phyloP scores from a whole-genome alignment of 2,329 filamentous ascomycete genomes.

The Phaeoacremonium minimum region DNA sequence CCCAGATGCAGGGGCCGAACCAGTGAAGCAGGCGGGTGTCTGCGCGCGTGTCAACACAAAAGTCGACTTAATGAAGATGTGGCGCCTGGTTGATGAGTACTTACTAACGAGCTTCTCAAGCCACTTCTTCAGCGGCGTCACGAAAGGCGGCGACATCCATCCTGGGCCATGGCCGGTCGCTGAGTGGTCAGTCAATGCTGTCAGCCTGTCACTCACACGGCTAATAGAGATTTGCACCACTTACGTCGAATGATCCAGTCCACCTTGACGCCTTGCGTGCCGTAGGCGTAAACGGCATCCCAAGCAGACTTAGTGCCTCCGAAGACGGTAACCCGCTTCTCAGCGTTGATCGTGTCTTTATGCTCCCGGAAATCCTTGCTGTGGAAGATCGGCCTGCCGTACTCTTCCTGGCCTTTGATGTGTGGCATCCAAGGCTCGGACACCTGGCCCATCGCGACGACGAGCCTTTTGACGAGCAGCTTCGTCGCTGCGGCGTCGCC shows the following conservation, averaged over 20 bases:
- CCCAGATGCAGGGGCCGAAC: conserved; percentile 74
- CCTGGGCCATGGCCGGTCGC: conserved; percentile 57
- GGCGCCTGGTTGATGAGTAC: no score
- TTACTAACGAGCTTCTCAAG: conserved; percentile 61
- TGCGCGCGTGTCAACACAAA: conserved; percentile 1
- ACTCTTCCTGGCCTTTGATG: conserved; percentile 39
- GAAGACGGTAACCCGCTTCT: conserved; percentile 46
- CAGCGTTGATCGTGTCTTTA: conserved; percentile 30
- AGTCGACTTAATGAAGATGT: no score
- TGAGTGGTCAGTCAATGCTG: conserved; percentile 6
- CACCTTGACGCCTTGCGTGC: conserved; percentile 47
- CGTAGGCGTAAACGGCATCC: conserved; percentile 61
- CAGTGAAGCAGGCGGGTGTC: conserved; percentile 65
- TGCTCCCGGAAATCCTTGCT: conserved; percentile 38
- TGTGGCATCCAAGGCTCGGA: conserved; percentile 42
- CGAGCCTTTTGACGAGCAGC: conserved; percentile 50
- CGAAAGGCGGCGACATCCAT: no score
- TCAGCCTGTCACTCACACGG: no score
- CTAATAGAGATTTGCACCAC: no score
- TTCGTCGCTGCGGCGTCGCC: no score
- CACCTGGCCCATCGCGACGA: conserved; percentile 50
- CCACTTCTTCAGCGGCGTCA: conserved; percentile 64
- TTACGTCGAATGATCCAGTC: conserved; percentile 59
- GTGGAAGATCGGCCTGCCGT: conserved; percentile 44
- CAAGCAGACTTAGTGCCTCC: no score